Conservation (phyloP, 768 basidiomycete species). For the Mycena epipterygia region DNA sequence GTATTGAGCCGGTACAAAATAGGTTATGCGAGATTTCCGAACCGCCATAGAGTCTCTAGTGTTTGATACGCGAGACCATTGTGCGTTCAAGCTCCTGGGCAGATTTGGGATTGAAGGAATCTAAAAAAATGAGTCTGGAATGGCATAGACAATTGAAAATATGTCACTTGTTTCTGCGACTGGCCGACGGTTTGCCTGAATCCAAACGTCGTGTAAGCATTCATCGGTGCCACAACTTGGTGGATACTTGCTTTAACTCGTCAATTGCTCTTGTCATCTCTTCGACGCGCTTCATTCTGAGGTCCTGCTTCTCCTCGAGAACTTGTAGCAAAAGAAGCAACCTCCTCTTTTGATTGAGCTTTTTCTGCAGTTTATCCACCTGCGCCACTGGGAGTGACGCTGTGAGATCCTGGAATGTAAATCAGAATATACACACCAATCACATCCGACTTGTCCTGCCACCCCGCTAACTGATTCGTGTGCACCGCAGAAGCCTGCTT, state of each 20-base stretch:
- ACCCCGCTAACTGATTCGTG: conserved; percentile 4
- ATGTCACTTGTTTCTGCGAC: background rate
- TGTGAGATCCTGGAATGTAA: background rate
- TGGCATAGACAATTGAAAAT: background rate
- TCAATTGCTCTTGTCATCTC: conserved; percentile 1
- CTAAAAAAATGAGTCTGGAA: background rate
- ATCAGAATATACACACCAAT: background rate
- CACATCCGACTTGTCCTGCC: background rate
- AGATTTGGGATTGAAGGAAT: background rate
- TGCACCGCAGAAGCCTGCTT: conserved; percentile 25
- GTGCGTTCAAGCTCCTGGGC: background rate
- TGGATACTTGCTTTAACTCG: background rate
- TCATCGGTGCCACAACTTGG: background rate
- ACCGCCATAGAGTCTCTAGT: conserved; percentile 6
- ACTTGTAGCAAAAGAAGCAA: conserved; percentile 13
- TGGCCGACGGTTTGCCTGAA: background rate
- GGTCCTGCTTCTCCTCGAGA: conserved; percentile 21
- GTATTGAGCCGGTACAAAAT: background rate
- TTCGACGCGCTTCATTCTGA: conserved; percentile 15
- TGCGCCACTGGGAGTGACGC: background rate
- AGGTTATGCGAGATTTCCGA: background rate
- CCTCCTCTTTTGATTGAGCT: conserved; percentile 9
- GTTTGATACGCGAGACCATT: background rate
- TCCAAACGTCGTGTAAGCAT: background rate
- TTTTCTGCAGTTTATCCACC: background rate